Evolutionary conservation across 176 grass and related monocot genomes (phyloP).

Genomic region (Carex pumila): DNA sequence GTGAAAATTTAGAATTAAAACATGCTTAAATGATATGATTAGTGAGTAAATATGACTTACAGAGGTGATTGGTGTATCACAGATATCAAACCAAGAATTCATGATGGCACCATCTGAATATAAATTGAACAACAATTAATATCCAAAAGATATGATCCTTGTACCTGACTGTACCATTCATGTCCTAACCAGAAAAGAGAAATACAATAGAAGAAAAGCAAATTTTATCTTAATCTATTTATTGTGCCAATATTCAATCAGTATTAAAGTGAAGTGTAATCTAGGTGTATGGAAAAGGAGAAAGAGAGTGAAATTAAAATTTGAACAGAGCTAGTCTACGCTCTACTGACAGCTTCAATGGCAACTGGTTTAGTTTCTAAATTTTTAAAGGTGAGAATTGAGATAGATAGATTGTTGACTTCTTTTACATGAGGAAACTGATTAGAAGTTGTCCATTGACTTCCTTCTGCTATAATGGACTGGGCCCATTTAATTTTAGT

Average conservation of each 20-base stretch:
- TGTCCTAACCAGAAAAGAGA: not conserved
- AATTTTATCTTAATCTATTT: too few relatives aligned
- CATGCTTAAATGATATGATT: slow-evolving; percentile 4
- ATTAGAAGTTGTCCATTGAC: not conserved
- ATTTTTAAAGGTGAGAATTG: not conserved
- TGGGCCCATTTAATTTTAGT: too few relatives aligned
- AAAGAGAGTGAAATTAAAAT: not conserved
- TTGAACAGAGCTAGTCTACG: not conserved
- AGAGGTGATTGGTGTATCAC: slow-evolving; percentile 46
- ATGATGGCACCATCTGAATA: slow-evolving; percentile 52
- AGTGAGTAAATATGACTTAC: slow-evolving; percentile 20
- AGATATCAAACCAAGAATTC: slow-evolving; percentile 80
- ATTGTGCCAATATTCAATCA: too few relatives aligned
- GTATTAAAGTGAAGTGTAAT: not conserved
- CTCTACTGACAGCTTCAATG: not conserved
- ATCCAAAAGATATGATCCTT: not conserved
- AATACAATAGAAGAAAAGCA: not conserved
- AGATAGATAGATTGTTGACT: not conserved
- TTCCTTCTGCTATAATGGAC: too few relatives aligned
- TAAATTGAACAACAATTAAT: not conserved
- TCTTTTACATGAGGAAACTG: not conserved
- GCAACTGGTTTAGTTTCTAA: not conserved
- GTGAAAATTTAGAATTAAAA: not conserved
- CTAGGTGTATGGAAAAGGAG: not conserved
- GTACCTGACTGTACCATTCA: not conserved